phyloP scores from a whole-genome alignment of 768 basidiomycete genomes.

The Mycena haematopus region DNA sequence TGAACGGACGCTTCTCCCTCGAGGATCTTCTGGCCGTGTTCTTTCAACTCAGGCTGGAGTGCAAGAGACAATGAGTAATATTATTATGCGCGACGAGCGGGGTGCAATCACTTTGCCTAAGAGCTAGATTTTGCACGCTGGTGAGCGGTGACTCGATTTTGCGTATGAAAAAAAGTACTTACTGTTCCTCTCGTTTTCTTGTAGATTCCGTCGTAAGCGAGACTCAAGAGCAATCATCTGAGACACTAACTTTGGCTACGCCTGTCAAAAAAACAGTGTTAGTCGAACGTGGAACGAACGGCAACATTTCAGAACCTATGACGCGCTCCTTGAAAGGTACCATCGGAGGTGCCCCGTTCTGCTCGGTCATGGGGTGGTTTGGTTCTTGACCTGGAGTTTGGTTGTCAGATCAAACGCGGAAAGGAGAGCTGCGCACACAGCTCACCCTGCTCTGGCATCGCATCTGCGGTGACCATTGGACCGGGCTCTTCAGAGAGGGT shows the following conservation, averaged over 20 bases:
- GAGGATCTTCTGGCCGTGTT: constrained; percentile 60
- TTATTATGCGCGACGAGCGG: not conserved
- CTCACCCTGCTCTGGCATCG: constrained; percentile 6
- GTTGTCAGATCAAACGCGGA: not conserved
- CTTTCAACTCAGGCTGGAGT: constrained; percentile 48
- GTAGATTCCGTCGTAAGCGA: not conserved
- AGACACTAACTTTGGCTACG: constrained; percentile 40
- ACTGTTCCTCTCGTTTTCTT: constrained; percentile 55
- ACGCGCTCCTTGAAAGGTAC: constrained; percentile 67
- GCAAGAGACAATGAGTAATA: not conserved
- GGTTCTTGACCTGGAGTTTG: constrained; percentile 3
- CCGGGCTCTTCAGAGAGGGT: constrained; percentile 11
- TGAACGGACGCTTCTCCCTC: constrained; percentile 52
- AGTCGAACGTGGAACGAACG: constrained; percentile 1
- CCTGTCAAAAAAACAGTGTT: constrained; percentile 29
- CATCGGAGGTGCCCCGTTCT: constrained; percentile 12
- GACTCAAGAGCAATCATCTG: not conserved
- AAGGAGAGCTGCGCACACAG: not conserved
- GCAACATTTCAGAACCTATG: constrained; percentile 47
- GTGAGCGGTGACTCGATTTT: not conserved
- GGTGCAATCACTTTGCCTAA: constrained; percentile 38
- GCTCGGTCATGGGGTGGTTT: not conserved
- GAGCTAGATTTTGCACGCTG: constrained; percentile 33
- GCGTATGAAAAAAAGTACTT: constrained; percentile 22
- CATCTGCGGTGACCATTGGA: not conserved